Base-by-base conservation (phyloP, 23 red algal genomes). In the Gracilaria vermiculophylla region DNA sequence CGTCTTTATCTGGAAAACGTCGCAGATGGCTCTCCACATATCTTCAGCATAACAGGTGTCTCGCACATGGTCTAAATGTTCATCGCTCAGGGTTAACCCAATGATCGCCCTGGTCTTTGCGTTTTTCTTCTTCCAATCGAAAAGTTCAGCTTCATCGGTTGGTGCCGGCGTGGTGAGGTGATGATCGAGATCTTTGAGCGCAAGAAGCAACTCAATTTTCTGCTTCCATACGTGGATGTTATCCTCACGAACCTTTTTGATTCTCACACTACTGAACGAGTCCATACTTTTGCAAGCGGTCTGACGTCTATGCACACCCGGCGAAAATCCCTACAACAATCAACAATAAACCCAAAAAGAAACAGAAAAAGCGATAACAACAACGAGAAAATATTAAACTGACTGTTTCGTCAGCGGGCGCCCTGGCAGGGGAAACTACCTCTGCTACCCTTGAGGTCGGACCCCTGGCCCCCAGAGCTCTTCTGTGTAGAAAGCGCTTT, bases 181-280 rank as follows among this genome's bases (percentile, higher is more conserved):
- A n/a, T n/a, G n/a, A n/a, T n/a, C n/a, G n/a, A n/a, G n/a, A n/a
- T n/a, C n/a, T n/a, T n/a, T n/a, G n/a, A n/a, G n/a, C n/a, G n/a
- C n/a, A n/a, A n/a, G n/a, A n/a, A n/a, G n/a, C n/a, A n/a, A n/a
- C n/a, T n/a, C n/a, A n/a, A n/a, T n/a, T n/a, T n/a, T n/a, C n/a
- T n/a, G n/a, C n/a, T 81, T 58, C 55, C 77, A 81, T 60, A 31
- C 50, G 23, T 81, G 77, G 29, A 81, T 60, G 50, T 62, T 54
- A 25, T 58, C 76, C 52, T 57, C 76, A 21, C 76, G 14, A 11
- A 80, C 14, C 45, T 80, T 80, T 24, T 55, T 45, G 43, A 80
- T 80, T 27, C 55, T 80, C 17, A 80, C 33, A 8, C 76, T 10
- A 25, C 76, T 36, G 76, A 80, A 80, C 52, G 7, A 15, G 76